Evolutionary conservation across 1,284 basidiomycete genomes (phyloP).

Genomic region (Puccinia horiana): DNA sequence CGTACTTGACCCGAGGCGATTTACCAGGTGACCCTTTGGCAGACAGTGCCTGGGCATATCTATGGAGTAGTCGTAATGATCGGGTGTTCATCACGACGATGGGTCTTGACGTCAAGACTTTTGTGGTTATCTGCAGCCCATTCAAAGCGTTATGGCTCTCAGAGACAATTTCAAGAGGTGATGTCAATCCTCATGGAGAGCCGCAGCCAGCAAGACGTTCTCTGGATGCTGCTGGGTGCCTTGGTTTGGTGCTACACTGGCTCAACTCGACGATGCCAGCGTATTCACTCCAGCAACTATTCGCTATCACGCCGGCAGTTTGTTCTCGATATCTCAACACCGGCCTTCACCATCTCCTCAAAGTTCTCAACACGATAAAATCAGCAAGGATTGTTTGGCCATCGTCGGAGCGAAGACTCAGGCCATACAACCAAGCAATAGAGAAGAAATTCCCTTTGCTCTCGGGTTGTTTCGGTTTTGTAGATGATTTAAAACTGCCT

Average conservation of each 20-base stretch:
- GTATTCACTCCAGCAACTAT: background rate
- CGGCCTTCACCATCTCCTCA: background rate
- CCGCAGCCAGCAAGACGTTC: background rate
- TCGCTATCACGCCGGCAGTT: background rate
- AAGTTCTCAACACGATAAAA: background rate
- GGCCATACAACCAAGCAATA: background rate
- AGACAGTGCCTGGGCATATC: background rate
- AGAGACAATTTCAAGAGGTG: background rate
- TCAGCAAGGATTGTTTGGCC: background rate
- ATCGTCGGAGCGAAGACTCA: background rate
- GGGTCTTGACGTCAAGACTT: background rate
- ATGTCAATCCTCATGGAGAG: background rate
- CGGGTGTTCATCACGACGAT: background rate
- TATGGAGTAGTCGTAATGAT: background rate
- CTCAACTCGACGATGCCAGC: background rate
- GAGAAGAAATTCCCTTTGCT: background rate
- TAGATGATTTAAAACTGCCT: background rate
- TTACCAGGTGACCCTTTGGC: background rate
- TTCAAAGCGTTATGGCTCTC: background rate
- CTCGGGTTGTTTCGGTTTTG: background rate
- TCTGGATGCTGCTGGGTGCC: background rate
- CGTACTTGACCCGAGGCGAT: background rate
- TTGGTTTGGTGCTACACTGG: background rate
- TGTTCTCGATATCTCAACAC: background rate
- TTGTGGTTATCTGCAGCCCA: background rate